Base-by-base conservation (phyloP, 1,139 yeast species). In the Candida gigantensis region DNA sequence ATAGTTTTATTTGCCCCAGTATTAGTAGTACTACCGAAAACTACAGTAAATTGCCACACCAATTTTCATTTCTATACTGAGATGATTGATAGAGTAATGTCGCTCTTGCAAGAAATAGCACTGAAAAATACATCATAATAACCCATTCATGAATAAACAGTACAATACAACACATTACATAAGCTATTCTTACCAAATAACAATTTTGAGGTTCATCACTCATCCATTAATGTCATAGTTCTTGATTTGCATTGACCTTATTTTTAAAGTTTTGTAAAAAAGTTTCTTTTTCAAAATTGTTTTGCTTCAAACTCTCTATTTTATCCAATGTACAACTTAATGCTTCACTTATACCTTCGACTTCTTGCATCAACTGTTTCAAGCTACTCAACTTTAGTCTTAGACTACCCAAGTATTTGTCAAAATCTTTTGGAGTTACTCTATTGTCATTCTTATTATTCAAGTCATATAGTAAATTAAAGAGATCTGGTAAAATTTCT, bases 371-470 rank as follows among this genome's bases (percentile, higher is more conserved):
- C 24, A 51, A 47, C 43, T 58, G 60, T 33, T 58, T 60, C 24
- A 68, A 48, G 17, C 55, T 61, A 37, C 55, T 50, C 34, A 70
- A 43, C 42, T 68, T 65, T 42, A 69, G 58, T 33, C 75, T 55
- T 29, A 68, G 53, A 35, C 67, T 61, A 7, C 76, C 76, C 2
- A 71, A 60, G 35, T 65, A 62, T 46, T 68, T 70, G 42, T 68
- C 74, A 43, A 71, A 70, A 46, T 71, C 76, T 35, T 67, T 64
- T 2, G 71, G 66, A 58, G 62, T 70, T 14, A 67, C 47, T 10
- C 52, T 55, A 6, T 23, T 31, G 19, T 36, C 36, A 11, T 19
- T 24, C 5, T 71, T 74, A 5, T 53, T 49, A 24, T 62, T 60
- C 30, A 71, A 49, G 30, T 65, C 65, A 37, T 60, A 71, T 4